phyloP scores from a whole-genome alignment of 306 rosid species.

The Cyclanthera cordifolia region DNA sequence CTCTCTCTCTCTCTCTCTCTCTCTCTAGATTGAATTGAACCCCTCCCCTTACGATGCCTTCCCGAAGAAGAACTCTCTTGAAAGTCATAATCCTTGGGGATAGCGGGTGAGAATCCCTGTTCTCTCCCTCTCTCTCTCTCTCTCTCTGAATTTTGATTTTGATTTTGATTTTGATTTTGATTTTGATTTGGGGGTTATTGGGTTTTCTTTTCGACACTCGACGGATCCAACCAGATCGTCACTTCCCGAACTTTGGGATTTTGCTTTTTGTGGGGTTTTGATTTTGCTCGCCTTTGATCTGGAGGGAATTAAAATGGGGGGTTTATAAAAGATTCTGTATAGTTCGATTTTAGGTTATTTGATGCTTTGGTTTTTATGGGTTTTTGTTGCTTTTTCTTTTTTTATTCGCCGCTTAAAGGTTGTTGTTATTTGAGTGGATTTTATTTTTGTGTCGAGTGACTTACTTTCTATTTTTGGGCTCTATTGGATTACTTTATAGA shows the following conservation, averaged over 20 bases:
- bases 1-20: conserved; percentile 9
- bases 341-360: neutral
- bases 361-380: neutral
- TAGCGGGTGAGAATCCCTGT: conserved; percentile 55
- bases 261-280: neutral
- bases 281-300: conserved; percentile 7
- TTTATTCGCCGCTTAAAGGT: neutral
- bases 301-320: conserved; percentile 3
- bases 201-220: conserved; percentile 13
- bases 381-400: neutral
- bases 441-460: neutral
- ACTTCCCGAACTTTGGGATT: neutral
- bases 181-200: neutral
- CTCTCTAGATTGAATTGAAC: conserved; percentile 21
- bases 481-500: neutral
- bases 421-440: neutral
- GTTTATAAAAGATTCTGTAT: neutral
- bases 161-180: neutral
- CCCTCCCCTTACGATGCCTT: conserved; percentile 50
- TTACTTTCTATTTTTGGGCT: neutral
- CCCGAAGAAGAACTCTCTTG: conserved; percentile 90
- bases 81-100: conserved; percentile 99
- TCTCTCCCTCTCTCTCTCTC: neutral
- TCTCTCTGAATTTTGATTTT: no score
- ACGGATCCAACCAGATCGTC: conserved; percentile 30